These are phyloP conservation scores for Colletotrichum sp. DNA, from an alignment of 2,329 filamentous ascomycete species.

Conservation along the genomic window DNA sequence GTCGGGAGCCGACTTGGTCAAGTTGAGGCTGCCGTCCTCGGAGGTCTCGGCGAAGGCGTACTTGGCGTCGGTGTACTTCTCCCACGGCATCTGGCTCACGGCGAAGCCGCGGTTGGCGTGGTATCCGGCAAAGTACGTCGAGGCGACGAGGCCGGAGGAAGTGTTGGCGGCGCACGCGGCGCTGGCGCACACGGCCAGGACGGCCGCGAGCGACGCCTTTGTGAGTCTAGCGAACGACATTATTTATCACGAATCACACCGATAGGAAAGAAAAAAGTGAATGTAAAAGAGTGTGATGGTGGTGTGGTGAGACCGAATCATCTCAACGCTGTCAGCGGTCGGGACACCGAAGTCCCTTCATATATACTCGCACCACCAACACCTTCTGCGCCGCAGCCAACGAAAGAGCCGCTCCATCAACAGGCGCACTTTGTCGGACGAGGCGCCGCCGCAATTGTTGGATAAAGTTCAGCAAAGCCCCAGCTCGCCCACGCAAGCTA, in stretches of 20 bases:
- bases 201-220: constrained; percentile 1
- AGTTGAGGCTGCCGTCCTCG: background rate
- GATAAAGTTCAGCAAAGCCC: constrained; percentile 20
- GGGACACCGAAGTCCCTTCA: background rate
- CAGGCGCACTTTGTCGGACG: background rate
- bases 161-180: background rate
- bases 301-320: background rate
- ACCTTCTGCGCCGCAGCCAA: background rate
- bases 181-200: constrained; percentile 8
- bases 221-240: constrained; percentile 6
- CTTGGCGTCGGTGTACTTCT: constrained; percentile 21
- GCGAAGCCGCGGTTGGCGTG: constrained; percentile 8
- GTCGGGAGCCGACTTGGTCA: constrained; percentile 11
- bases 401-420: background rate
- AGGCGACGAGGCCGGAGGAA: background rate
- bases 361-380: background rate
- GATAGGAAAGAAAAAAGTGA: too few species aligned
- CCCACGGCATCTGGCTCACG: constrained; percentile 4
- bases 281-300: constrained; percentile 8
- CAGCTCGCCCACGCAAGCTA: constrained; percentile 11
- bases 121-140: constrained; percentile 16
- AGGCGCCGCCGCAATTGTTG: background rate
- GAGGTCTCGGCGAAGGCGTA: constrained; percentile 15
- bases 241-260: background rate
- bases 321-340: background rate